Percentiles rank a stretch among this genome's conserved stretches.
These are phyloP conservation scores for Penicillium sp. DNA, from an alignment of 2,329 filamentous ascomycete genomes.

Conservation along the genomic window DNA sequence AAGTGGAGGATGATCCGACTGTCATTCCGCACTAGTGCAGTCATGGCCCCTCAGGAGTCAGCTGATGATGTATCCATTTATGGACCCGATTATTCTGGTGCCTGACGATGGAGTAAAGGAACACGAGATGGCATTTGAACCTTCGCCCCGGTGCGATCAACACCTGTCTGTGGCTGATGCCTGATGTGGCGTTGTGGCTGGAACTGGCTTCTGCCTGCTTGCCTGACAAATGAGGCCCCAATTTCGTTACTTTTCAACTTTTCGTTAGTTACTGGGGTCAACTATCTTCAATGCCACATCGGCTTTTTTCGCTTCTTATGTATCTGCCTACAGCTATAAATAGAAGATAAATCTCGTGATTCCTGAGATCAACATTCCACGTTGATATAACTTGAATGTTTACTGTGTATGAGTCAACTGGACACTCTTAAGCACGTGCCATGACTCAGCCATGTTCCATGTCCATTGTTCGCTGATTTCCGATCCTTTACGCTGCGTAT, in stretches of 20 bases:
- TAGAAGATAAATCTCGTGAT: no score
- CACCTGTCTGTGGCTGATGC: neutral
- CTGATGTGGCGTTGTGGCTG: neutral
- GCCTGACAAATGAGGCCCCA: neutral
- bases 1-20: constrained; percentile 75
- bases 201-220: neutral
- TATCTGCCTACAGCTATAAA: no score
- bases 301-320: no score
- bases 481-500: no score
- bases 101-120: neutral
- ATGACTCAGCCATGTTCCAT: no score
- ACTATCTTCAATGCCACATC: no score
- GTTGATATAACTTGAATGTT: no score
- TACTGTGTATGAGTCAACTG: no score
- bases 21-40: constrained; percentile 49
- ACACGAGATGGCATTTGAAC: neutral
- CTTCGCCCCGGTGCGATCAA: neutral
- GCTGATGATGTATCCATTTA: constrained; percentile 10
- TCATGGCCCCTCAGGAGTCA: constrained; percentile 18
- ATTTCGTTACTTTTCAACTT: no score
- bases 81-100: neutral
- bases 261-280: neutral
- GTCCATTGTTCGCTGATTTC: no score
- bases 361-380: no score
- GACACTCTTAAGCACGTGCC: no score